phyloP scores from a whole-genome alignment of 169 alveolate species.

The Plasmodium gonderi region DNA sequence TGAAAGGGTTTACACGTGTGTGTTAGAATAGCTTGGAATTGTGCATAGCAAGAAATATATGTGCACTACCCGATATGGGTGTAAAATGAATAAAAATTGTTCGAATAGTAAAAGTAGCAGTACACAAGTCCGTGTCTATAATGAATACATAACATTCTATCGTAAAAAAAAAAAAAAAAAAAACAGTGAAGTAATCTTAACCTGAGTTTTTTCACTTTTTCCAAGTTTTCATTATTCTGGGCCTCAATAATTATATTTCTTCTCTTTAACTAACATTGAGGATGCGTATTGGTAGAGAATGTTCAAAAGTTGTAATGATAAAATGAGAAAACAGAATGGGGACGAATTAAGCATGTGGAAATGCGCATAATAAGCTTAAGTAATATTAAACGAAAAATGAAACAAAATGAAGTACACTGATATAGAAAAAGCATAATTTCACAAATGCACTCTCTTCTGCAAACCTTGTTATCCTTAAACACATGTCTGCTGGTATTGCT shows the following conservation, averaged over 20 bases:
- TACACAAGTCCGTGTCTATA: too few relatives aligned
- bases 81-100: background rate
- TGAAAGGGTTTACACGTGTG: background rate
- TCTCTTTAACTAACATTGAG: constrained; percentile 20
- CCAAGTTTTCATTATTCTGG: constrained; percentile 30
- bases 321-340: background rate
- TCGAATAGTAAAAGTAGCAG: background rate
- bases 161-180: too few relatives aligned
- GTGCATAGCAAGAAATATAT: background rate
- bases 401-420: too few relatives aligned
- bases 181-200: background rate
- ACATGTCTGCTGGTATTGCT: background rate
- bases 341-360: too few relatives aligned
- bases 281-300: background rate
- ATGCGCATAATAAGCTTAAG: too few relatives aligned
- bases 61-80: too few relatives aligned
- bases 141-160: background rate
- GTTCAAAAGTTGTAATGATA: background rate
- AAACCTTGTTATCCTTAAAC: constrained; percentile 20
- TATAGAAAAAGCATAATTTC: background rate
- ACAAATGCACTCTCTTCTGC: background rate
- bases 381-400: too few relatives aligned
- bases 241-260: constrained; percentile 6
- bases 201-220: constrained; percentile 62
- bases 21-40: background rate